A percentile compares a stretch with the other conserved stretches of the same genome.
Evolutionary conservation across 495 filamentous ascomycete genomes (phyloP).

Genomic region (Annulohypoxylon stygium): DNA sequence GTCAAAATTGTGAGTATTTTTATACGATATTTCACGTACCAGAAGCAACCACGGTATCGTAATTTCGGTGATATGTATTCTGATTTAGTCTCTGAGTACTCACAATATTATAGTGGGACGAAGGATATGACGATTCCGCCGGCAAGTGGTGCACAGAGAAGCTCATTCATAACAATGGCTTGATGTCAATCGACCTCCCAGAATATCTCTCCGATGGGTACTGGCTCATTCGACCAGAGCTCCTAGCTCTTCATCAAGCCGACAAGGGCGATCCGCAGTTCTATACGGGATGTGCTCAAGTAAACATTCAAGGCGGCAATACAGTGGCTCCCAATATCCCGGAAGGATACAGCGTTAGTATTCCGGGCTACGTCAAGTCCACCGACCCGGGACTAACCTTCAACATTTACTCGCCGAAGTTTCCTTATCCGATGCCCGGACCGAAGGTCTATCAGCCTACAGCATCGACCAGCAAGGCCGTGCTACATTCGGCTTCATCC

Average conservation of each 20-base stretch:
- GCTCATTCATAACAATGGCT: conserved; percentile 73
- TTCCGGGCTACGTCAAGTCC: conserved; percentile 72
- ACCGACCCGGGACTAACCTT: conserved; percentile 68
- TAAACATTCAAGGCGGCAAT: conserved; percentile 68
- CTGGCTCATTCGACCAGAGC: conserved; percentile 76
- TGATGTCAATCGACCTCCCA: conserved; percentile 71
- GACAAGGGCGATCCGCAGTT: conserved; percentile 72
- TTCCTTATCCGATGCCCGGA: conserved; percentile 71
- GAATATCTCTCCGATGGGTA: conserved; percentile 70
- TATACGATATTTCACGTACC: too few relatives aligned
- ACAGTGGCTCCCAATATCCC: conserved; percentile 54
- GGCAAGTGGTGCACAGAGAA: conserved; percentile 77
- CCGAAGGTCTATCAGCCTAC: conserved; percentile 63
- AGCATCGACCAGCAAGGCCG: conserved; percentile 19
- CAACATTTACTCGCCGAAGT: conserved; percentile 67
- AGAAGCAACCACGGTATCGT: too few relatives aligned
- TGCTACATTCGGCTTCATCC: conserved; percentile 5
- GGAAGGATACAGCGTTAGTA: conserved; percentile 63
- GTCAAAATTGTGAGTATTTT: conserved; percentile 72
- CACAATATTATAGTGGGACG: conserved; percentile 64
- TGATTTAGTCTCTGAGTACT: too few relatives aligned
- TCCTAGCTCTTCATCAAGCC: conserved; percentile 76
- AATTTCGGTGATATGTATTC: too few relatives aligned
- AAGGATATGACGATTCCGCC: conserved; percentile 67
- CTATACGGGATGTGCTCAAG: conserved; percentile 78